These are phyloP conservation scores for Cryoendolithus antarcticus DNA, from an alignment of 2,329 filamentous ascomycete genomes.

Conservation along the genomic window DNA sequence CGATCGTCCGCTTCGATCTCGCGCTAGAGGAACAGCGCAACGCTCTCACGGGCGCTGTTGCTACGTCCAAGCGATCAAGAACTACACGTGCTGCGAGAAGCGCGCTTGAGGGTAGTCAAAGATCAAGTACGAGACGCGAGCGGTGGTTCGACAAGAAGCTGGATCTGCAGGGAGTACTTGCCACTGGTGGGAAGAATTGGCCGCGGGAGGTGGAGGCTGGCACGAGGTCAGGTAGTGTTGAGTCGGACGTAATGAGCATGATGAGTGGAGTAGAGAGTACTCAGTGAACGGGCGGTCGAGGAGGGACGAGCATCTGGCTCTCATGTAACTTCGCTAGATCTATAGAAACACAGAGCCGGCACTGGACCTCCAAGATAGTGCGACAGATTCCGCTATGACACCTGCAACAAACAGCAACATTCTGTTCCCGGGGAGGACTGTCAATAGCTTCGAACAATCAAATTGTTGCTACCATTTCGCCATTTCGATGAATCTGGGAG, in stretches of 20 bases:
- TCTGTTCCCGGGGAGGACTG: too few species aligned
- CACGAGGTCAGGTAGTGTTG: too few species aligned
- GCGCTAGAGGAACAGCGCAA: constrained; percentile 58
- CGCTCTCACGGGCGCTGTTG: constrained; percentile 44
- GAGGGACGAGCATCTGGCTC: too few species aligned
- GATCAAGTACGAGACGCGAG: constrained; percentile 55
- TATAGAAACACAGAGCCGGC: not conserved
- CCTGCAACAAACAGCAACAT: too few species aligned
- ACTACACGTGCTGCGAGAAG: constrained; percentile 65
- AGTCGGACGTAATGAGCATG: too few species aligned
- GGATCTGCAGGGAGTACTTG: constrained; percentile 50
- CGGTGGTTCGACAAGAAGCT: constrained; percentile 56
- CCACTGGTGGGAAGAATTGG: constrained; percentile 41
- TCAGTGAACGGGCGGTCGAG: too few species aligned
- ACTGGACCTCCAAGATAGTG: constrained; percentile 21
- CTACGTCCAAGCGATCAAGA: constrained; percentile 46
- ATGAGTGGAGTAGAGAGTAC: too few species aligned
- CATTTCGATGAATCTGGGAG: too few species aligned
- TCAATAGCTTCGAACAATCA: too few species aligned
- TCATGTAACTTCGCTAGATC: too few species aligned
- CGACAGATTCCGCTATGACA: too few species aligned
- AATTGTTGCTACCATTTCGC: too few species aligned
- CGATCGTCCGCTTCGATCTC: constrained; percentile 67
- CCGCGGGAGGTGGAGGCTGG: constrained; percentile 6
- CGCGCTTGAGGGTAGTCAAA: constrained; percentile 57